phyloP scores from a whole-genome alignment of 352 stramenopile species.

The Nothophytophthora sp. region DNA sequence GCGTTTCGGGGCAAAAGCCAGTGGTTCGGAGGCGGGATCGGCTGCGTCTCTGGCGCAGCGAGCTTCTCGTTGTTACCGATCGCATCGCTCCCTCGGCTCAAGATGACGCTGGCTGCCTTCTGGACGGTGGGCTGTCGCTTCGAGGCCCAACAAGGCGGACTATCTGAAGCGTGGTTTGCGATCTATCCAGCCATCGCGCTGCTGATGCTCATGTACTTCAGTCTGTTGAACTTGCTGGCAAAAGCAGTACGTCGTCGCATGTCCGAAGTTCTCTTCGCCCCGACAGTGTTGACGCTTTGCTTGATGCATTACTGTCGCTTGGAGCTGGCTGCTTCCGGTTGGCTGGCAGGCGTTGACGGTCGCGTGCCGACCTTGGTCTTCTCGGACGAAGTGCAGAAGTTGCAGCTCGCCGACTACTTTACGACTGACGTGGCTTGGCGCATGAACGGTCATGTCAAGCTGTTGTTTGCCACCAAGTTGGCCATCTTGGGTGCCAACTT shows the following conservation, averaged over 20 bases:
- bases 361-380: no score
- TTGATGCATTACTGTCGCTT: neutral
- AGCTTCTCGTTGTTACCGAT: slow-evolving; percentile 25
- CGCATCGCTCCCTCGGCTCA: slow-evolving; percentile 21
- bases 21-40: slow-evolving; percentile 12
- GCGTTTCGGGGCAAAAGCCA: neutral
- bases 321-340: no score
- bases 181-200: slow-evolving; percentile 6
- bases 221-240: neutral
- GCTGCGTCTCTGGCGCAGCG: slow-evolving; percentile 6
- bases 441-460: no score
- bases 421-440: no score
- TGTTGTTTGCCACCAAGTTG: no score
- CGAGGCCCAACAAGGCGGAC: slow-evolving; percentile 24
- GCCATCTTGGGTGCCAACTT: no score
- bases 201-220: slow-evolving; percentile 4
- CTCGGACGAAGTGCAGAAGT: no score
- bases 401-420: no score
- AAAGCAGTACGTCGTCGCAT: neutral
- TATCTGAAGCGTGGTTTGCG: slow-evolving; percentile 11
- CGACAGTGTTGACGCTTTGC: neutral
- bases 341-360: no score
- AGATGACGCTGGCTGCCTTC: slow-evolving; percentile 15
- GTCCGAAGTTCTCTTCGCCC: no score
- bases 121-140: slow-evolving; percentile 23